Evolutionary conservation across 106 monocot species (phyloP).

Genomic region (Dendrobium catenatum): DNA sequence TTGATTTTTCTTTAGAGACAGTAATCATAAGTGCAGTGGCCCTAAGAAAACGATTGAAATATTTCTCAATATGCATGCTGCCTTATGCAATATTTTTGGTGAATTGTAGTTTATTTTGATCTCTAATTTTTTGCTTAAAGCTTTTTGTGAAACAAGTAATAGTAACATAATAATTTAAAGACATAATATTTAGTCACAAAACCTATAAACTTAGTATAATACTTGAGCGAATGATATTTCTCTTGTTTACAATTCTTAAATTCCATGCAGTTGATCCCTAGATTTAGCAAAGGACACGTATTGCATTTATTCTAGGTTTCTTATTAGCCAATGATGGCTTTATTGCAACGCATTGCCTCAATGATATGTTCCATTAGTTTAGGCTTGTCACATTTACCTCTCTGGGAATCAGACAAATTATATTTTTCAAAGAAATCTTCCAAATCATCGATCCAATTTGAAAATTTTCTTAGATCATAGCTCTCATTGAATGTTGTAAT

Average conservation of each 20-base stretch:
- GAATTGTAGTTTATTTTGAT: not conserved
- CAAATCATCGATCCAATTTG: not conserved
- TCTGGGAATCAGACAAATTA: no score
- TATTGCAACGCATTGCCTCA: not conserved
- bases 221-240: not conserved
- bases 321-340: not conserved
- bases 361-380: not conserved
- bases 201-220: not conserved
- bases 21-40: not conserved
- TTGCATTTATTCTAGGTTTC: not conserved
- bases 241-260: not conserved
- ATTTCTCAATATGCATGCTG: not conserved
- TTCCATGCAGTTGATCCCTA: no score
- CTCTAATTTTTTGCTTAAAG: not conserved
- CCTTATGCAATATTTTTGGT: not conserved
- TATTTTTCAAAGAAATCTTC: no score
- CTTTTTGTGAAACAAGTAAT: not conserved
- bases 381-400: not conserved
- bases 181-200: not conserved
- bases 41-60: not conserved
- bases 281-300: not conserved
- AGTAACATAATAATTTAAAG: not conserved
- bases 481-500: not conserved
- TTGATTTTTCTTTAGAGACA: no score
- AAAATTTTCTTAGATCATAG: not conserved